Base-by-base conservation (phyloP, 2,329 filamentous ascomycete genomes). In the Dothistroma septosporum region DNA sequence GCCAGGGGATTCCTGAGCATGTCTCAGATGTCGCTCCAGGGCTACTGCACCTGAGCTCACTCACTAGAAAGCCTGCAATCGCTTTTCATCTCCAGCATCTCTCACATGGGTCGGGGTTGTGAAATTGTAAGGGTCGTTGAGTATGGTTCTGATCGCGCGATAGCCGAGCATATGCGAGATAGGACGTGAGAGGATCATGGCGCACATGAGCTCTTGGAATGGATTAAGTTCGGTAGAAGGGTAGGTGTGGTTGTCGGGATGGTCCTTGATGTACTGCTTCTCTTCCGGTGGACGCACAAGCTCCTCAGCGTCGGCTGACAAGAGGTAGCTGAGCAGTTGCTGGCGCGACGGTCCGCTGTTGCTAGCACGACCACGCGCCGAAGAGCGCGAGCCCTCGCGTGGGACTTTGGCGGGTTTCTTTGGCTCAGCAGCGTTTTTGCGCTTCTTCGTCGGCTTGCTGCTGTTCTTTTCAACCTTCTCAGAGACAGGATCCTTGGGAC, bases 171-270 rank as follows among this genome's bases (percentile, higher is more conserved):
- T 71, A 62, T 80, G 78, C 11, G 74, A 74, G 50, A 80, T 78
- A 0, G 78, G 77, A 9, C 78, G 74, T 10, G 75, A 78, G 6
- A 81, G 71, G 16, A 80, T 69, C 33, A 78, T 70, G 9, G 78
- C 77, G 58, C 73, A 75, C 31, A 80, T 66, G 1, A 81, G 73
- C 61, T 80, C 77, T 66, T 80, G 76, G 64, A 79, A 79, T 0
- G 78, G 74, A 6, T 69, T 77, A 16, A 77, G 66, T 1, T 66
- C 66, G 9, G 67, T 64, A 33, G 66, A 63, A 11, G 71, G 69
- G 62, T 76, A 76, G 4, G 73, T 74, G 4, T 66, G 68, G 41
- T 70, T 65, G 14, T 72, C 61, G 21, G 66, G 68, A 3, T 64
- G 63, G 2, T 62, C 28, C 24, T 70, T 32, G n/a, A 76, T 41